Percentiles rank a stretch among this genome's conserved stretches.
phyloP scores from a whole-genome alignment of 1,284 basidiomycete genomes.

The Ustilago nuda region DNA sequence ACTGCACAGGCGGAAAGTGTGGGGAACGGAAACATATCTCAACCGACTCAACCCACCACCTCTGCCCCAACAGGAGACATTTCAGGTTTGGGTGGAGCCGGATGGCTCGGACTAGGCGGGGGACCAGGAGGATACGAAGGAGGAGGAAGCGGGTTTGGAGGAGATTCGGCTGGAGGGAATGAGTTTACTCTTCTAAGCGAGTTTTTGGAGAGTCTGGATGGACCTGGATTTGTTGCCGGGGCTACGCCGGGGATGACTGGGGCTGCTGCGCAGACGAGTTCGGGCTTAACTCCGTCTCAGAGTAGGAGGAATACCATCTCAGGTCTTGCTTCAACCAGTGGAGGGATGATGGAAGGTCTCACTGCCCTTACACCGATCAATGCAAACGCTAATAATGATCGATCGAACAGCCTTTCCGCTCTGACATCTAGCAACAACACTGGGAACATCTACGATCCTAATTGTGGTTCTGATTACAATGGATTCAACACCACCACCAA shows the following conservation, averaged over 20 bases:
- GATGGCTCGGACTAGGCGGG: constrained; percentile 65
- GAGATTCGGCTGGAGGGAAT: constrained; percentile 62
- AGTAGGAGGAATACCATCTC: constrained; percentile 40
- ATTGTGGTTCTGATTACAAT: not conserved
- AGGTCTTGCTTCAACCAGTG: constrained; percentile 9
- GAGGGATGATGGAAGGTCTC: constrained; percentile 18
- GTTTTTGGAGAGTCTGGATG: constrained; percentile 65
- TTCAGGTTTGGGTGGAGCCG: constrained; percentile 57
- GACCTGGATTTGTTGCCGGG: constrained; percentile 40
- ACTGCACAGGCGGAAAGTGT: not conserved
- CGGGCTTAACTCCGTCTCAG: constrained; percentile 32
- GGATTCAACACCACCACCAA: not conserved
- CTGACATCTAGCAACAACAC: not conserved
- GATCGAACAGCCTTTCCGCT: not conserved
- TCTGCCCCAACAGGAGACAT: constrained; percentile 10
- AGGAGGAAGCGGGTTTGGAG: constrained; percentile 51
- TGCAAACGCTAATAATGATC: not conserved
- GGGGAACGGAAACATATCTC: not conserved
- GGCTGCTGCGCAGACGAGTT: constrained; percentile 12
- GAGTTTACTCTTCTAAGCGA: constrained; percentile 65
- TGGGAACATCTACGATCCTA: not conserved
- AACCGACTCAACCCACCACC: not conserved
- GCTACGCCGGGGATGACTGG: constrained; percentile 30
- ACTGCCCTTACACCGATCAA: constrained; percentile 36
- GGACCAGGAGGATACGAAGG: constrained; percentile 43